Evolutionary conservation across 2,329 filamentous ascomycete genomes (phyloP).

Genomic region (Thelonectria rubi): DNA sequence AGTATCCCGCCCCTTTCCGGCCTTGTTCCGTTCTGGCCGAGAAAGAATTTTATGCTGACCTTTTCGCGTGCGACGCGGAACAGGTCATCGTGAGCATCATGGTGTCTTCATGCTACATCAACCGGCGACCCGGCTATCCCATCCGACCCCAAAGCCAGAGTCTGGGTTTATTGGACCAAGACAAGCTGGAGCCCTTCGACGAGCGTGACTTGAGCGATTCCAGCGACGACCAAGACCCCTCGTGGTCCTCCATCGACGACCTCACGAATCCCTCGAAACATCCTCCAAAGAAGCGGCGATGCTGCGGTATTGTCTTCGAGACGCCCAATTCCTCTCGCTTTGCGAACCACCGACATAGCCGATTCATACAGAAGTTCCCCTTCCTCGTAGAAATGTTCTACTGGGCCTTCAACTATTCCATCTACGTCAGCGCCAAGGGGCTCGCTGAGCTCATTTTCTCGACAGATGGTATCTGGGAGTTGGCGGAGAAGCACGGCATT

Average conservation of each 20-base stretch:
- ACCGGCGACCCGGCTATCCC: slow-evolving; percentile 40
- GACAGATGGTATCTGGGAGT: slow-evolving; percentile 59
- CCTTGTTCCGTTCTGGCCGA: background rate
- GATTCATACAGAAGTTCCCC: slow-evolving; percentile 71
- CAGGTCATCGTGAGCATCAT: slow-evolving; percentile 43
- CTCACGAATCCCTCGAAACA: slow-evolving; percentile 38
- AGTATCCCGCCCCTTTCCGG: slow-evolving; percentile 5
- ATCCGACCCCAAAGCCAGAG: slow-evolving; percentile 35
- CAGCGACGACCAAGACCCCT: slow-evolving; percentile 36
- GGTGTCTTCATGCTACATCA: slow-evolving; percentile 43
- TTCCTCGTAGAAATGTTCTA: slow-evolving; percentile 80
- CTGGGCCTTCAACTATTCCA: slow-evolving; percentile 72
- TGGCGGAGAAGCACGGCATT: slow-evolving; percentile 64
- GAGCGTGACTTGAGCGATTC: slow-evolving; percentile 17
- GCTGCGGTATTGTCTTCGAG: slow-evolving; percentile 58
- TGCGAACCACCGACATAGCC: slow-evolving; percentile 66
- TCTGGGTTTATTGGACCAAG: slow-evolving; percentile 36
- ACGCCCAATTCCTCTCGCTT: slow-evolving; percentile 71
- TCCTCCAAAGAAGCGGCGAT: slow-evolving; percentile 59
- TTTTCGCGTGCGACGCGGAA: background rate
- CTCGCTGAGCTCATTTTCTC: slow-evolving; percentile 47
- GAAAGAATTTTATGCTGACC: slow-evolving; percentile 2
- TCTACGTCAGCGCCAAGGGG: slow-evolving; percentile 57
- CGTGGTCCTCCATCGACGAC: slow-evolving; percentile 19
- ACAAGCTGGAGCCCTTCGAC: slow-evolving; percentile 28